phyloP scores from a whole-genome alignment of 192 early-diverging fungal genomes.

The Oehlia diaphana region DNA sequence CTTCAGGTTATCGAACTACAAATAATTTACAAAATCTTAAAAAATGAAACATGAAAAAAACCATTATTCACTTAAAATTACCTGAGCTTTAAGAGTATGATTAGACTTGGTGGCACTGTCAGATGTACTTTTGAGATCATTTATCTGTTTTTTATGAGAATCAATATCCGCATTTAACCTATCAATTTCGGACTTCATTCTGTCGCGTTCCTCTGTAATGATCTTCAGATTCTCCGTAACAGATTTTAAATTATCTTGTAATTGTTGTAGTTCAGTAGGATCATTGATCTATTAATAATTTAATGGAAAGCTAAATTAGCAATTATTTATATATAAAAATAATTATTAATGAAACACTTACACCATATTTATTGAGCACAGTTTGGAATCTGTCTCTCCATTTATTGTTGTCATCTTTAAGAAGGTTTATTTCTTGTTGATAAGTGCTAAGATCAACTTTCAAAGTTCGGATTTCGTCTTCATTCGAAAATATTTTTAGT shows the following conservation, averaged over 20 bases:
- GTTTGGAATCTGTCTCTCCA: conserved; percentile 4
- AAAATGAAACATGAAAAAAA: neutral
- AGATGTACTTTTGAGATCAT: neutral
- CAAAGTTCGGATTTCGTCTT: neutral
- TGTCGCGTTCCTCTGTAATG: neutral
- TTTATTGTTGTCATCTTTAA: neutral
- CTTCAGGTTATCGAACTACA: neutral
- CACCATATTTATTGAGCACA: conserved; percentile 2
- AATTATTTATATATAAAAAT: neutral
- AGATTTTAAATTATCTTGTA: conserved; percentile 12
- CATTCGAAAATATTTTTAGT: neutral
- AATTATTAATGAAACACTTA: neutral
- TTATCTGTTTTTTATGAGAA: neutral
- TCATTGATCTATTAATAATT: conserved; percentile 1
- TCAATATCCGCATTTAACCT: neutral
- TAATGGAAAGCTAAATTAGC: no score
- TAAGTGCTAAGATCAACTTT: neutral
- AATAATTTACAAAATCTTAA: neutral
- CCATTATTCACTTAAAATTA: neutral
- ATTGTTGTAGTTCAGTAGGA: conserved; percentile 5
- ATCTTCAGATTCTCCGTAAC: neutral
- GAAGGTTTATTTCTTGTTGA: neutral
- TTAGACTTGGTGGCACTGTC: neutral
- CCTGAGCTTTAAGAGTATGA: neutral
- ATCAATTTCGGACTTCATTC: neutral